Evolutionary conservation across 331 rosid species (phyloP).

Genomic region (Rhamnella rubrinervis): DNA sequence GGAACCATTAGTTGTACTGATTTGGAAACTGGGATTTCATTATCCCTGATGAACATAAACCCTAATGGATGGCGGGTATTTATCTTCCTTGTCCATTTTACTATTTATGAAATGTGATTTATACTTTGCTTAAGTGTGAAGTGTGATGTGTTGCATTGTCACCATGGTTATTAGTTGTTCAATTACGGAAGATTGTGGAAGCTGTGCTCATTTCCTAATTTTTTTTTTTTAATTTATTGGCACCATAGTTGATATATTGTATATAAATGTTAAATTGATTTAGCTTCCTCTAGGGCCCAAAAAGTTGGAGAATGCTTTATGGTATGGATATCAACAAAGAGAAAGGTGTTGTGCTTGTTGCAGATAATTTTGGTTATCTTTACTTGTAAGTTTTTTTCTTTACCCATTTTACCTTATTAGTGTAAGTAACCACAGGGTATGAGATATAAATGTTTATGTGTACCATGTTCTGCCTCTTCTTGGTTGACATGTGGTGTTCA

Average conservation of each 20-base stretch:
- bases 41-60: conserved; percentile 61
- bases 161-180: too few relatives aligned
- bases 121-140: not conserved
- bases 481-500: not conserved
- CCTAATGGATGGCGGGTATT: conserved; percentile 93
- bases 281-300: conserved; percentile 58
- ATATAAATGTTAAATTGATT: not conserved
- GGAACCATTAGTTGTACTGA: conserved; percentile 81
- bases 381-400: conserved; percentile 55
- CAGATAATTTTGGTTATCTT: conserved; percentile 83
- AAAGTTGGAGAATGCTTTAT: conserved; percentile 80
- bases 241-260: not conserved
- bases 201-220: too few relatives aligned
- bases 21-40: conserved; percentile 84
- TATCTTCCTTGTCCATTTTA: conserved; percentile 6
- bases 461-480: not conserved
- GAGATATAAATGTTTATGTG: not conserved
- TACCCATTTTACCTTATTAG: not conserved
- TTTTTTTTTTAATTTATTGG: not conserved
- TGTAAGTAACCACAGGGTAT: not conserved
- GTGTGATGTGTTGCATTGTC: too few relatives aligned
- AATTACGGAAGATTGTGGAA: too few relatives aligned
- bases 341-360: conserved; percentile 71
- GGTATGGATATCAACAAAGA: conserved; percentile 93
- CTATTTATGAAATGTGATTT: conserved; percentile 1